Conservation (phyloP, 192 early-diverging fungal species). For the Gryganskiella cystojenkinii region DNA sequence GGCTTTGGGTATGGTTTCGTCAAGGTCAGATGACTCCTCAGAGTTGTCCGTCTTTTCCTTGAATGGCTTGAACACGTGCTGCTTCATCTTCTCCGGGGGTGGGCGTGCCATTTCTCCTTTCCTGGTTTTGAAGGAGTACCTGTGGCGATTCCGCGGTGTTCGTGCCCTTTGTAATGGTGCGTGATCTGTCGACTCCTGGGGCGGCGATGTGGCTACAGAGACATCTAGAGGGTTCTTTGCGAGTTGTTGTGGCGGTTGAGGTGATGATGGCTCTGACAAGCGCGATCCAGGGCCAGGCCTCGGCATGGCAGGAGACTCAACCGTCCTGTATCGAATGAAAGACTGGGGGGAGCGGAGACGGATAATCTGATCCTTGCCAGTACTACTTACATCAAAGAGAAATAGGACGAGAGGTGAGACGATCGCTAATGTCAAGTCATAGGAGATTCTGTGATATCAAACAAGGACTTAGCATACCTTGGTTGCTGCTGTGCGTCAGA, state of each 20-base stretch:
- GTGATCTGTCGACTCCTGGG: too few relatives aligned
- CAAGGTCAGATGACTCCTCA: background rate
- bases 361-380: too few relatives aligned
- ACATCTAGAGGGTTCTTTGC: background rate
- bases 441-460: too few relatives aligned
- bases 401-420: too few relatives aligned
- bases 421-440: too few relatives aligned
- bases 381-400: too few relatives aligned
- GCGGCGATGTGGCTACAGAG: too few relatives aligned
- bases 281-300: constrained; percentile 9
- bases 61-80: constrained; percentile 4
- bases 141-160: too few relatives aligned
- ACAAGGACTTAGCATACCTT: too few relatives aligned
- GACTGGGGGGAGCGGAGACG: too few relatives aligned
- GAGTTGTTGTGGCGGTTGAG: background rate
- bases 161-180: too few relatives aligned
- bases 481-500: too few relatives aligned
- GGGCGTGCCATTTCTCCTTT: background rate
- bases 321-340: constrained; percentile 14
- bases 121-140: constrained; percentile 4
- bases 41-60: background rate
- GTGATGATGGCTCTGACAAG: background rate
- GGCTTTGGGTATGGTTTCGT: background rate
- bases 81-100: constrained; percentile 14
- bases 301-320: constrained; percentile 12